Evolutionary conservation across 148 eudicot genomes (phyloP).

Genomic region (Beta vulgaris): DNA sequence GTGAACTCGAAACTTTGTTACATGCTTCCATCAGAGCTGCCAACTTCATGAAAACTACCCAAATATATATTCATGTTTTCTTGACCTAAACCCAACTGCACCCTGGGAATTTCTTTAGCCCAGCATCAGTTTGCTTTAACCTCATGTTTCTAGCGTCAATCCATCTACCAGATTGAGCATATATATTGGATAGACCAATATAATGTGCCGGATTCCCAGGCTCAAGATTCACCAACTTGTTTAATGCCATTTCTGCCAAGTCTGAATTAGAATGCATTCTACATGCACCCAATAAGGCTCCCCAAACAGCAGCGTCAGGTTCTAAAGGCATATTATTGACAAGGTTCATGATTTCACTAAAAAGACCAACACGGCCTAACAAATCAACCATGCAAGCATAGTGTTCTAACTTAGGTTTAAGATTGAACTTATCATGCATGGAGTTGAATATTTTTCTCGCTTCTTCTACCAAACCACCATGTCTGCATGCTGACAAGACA

Average conservation of each 20-base stretch:
- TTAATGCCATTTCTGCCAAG: slow-evolving; percentile 53
- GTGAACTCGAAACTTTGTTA: not conserved
- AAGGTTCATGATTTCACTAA: slow-evolving; percentile 45
- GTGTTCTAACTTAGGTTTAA: slow-evolving; percentile 64
- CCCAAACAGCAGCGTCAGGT: slow-evolving; percentile 70
- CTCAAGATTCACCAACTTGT: slow-evolving; percentile 49
- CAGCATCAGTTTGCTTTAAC: slow-evolving; percentile 41
- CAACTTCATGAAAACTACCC: not conserved
- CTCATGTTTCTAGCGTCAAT: slow-evolving; percentile 51
- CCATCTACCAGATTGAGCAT: slow-evolving; percentile 67
- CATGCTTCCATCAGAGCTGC: not conserved
- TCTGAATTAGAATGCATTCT: slow-evolving; percentile 53
- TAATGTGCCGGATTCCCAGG: slow-evolving; percentile 59
- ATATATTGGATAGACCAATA: slow-evolving; percentile 55
- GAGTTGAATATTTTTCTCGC: slow-evolving; percentile 51
- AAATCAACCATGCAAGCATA: slow-evolving; percentile 76
- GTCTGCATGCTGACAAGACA: slow-evolving; percentile 72
- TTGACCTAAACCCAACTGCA: slow-evolving; percentile 53
- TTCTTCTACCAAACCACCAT: slow-evolving; percentile 63
- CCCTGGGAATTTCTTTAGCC: slow-evolving; percentile 61
- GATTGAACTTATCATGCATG: slow-evolving; percentile 39
- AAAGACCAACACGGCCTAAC: slow-evolving; percentile 62
- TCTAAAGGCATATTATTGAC: slow-evolving; percentile 56
- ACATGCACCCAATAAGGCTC: slow-evolving; percentile 66
- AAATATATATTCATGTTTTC: not conserved